These are phyloP conservation scores for Venturia asperata DNA, from an alignment of 2,329 filamentous ascomycete genomes.

Conservation along the genomic window DNA sequence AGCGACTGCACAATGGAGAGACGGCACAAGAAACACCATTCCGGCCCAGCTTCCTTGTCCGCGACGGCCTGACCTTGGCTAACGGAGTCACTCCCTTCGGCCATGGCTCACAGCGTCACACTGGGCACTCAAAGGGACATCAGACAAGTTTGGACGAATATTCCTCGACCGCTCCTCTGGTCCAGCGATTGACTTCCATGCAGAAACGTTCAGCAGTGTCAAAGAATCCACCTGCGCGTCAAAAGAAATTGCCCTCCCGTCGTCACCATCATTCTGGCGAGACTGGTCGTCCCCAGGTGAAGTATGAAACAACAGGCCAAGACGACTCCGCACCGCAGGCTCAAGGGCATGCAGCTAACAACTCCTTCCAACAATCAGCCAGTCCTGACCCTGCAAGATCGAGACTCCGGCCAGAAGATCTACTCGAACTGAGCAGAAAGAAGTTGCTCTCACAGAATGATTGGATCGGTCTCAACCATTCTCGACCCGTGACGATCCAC, in stretches of 20 bases:
- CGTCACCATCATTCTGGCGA: background rate
- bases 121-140: background rate
- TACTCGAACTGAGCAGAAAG: slow-evolving; percentile 21
- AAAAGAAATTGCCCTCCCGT: background rate
- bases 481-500: slow-evolving; percentile 28
- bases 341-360: background rate
- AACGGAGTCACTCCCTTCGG: background rate
- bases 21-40: slow-evolving; percentile 24
- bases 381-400: background rate
- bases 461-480: slow-evolving; percentile 31
- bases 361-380: background rate
- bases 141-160: slow-evolving; percentile 5
- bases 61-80: background rate
- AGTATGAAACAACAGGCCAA: background rate
- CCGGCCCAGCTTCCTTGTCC: slow-evolving; percentile 25
- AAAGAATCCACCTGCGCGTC: background rate
- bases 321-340: background rate
- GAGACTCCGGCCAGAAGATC: background rate
- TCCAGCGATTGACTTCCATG: slow-evolving; percentile 12
- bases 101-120: slow-evolving; percentile 7
- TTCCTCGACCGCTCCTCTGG: slow-evolving; percentile 6
- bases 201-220: background rate
- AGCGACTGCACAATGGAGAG: slow-evolving; percentile 26
- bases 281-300: background rate
- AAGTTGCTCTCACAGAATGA: slow-evolving; percentile 29